Percentiles rank a stretch among this genome's conserved stretches.
Conservation (phyloP, 2,329 filamentous ascomycete species). For the Fusarium irregulare region DNA sequence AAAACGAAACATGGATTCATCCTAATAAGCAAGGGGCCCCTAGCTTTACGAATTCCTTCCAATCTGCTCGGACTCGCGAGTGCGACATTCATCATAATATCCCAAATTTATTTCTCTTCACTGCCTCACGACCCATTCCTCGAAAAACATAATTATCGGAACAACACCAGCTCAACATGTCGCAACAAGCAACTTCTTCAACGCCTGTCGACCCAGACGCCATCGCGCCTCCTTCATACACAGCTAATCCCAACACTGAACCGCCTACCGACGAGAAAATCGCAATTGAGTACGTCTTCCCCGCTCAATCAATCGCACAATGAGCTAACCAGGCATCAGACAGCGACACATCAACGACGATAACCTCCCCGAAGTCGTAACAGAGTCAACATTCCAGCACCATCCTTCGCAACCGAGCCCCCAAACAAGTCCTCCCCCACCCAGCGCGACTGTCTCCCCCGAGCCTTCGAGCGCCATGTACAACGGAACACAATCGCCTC, state of each 20-base stretch:
- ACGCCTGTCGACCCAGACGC: background rate
- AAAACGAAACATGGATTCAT: background rate
- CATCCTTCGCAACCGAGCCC: background rate
- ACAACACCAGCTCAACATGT: conserved; percentile 4
- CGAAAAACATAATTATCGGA: background rate
- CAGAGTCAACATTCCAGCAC: background rate
- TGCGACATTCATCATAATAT: background rate
- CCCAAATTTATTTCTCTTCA: background rate
- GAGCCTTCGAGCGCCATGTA: conserved; percentile 10
- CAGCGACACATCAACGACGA: conserved; percentile 30
- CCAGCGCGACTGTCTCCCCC: conserved; percentile 23
- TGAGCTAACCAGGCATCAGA: conserved; percentile 8
- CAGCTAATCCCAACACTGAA: conserved; percentile 2
- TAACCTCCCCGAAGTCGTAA: conserved; percentile 44
- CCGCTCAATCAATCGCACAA: background rate
- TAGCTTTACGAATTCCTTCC: background rate
- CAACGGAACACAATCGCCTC: conserved; percentile 29
- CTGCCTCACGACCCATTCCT: background rate
- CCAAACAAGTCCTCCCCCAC: conserved; percentile 1
- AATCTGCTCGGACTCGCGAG: conserved; percentile 4
- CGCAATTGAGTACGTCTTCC: conserved; percentile 22
- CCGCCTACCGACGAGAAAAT: conserved; percentile 37
- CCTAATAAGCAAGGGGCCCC: background rate
- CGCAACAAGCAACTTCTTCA: conserved; percentile 20
- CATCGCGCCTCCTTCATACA: conserved; percentile 42